Evolutionary conservation across 192 early-diverging fungal species (phyloP).

Genomic region (Umbelopsis isabellina): DNA sequence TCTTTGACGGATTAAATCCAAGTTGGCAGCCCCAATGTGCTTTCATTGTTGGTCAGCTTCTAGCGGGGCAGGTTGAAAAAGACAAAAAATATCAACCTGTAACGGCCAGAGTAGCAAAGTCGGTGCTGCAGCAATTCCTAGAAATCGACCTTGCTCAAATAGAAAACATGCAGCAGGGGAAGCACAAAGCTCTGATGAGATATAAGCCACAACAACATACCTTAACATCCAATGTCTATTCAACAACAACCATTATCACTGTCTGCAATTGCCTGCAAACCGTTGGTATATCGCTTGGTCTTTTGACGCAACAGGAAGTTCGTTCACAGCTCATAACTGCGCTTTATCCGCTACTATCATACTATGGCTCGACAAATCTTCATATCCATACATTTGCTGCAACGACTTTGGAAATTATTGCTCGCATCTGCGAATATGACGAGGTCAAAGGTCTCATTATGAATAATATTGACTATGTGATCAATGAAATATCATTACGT

Average conservation of each 20-base stretch:
- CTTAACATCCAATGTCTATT: not conserved
- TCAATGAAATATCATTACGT: conserved; percentile 48
- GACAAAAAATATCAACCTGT: not conserved
- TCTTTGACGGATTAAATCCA: conserved; percentile 12
- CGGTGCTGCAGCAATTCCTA: conserved; percentile 26
- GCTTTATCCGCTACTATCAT: conserved; percentile 47
- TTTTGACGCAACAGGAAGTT: conserved; percentile 5
- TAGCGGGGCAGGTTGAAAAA: conserved; percentile 28
- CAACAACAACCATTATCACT: conserved; percentile 17
- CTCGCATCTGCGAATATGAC: conserved; percentile 38
- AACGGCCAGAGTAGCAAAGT: conserved; percentile 15
- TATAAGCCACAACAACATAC: not conserved
- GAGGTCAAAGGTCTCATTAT: conserved; percentile 44
- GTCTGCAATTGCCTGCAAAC: conserved; percentile 32
- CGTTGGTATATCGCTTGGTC: conserved; percentile 19
- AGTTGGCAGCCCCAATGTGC: conserved; percentile 35
- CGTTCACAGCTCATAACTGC: conserved; percentile 45
- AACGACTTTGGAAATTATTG: conserved; percentile 46
- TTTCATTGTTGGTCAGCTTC: conserved; percentile 39
- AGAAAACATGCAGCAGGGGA: not conserved
- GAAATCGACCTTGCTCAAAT: conserved; percentile 11
- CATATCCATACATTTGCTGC: conserved; percentile 46
- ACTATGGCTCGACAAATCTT: conserved; percentile 48
- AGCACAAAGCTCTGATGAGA: not conserved
- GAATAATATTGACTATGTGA: conserved; percentile 57